Evolutionary conservation across 2,329 filamentous ascomycete species (phyloP).

Genomic region (Paradendryphiella salina): DNA sequence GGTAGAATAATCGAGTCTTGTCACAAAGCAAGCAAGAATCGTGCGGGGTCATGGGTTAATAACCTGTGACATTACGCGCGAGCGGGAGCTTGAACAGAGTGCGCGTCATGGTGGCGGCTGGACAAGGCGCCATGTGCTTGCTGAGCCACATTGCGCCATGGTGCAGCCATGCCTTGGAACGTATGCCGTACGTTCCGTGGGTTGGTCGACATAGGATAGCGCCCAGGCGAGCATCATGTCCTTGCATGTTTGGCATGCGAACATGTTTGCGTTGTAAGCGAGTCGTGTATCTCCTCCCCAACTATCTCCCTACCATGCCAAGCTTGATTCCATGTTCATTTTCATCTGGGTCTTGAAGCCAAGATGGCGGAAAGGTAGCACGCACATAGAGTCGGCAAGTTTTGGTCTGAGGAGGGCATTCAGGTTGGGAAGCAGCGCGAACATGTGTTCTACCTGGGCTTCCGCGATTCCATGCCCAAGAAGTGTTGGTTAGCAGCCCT

Average conservation of each 20-base stretch:
- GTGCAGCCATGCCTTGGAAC: not conserved
- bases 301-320: not conserved
- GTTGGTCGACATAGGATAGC: not conserved
- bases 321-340: too few relatives aligned
- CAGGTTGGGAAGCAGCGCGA: constrained; percentile 3
- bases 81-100: constrained; percentile 11
- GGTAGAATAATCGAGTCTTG: not conserved
- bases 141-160: constrained; percentile 18
- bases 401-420: not conserved
- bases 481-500: too few relatives aligned
- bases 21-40: constrained; percentile 9
- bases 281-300: not conserved
- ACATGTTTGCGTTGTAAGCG: not conserved
- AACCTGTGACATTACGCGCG: constrained; percentile 12
- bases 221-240: constrained; percentile 2
- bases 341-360: not conserved
- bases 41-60: constrained; percentile 19
- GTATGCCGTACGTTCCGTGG: not conserved
- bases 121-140: constrained; percentile 13
- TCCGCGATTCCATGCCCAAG: not conserved
- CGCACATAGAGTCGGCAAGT: not conserved
- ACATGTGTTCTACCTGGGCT: not conserved
- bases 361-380: not conserved
- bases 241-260: not conserved
- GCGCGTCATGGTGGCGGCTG: constrained; percentile 31